Conservation (phyloP, 1,284 basidiomycete genomes). For the Fomitiporia mediterranea region DNA sequence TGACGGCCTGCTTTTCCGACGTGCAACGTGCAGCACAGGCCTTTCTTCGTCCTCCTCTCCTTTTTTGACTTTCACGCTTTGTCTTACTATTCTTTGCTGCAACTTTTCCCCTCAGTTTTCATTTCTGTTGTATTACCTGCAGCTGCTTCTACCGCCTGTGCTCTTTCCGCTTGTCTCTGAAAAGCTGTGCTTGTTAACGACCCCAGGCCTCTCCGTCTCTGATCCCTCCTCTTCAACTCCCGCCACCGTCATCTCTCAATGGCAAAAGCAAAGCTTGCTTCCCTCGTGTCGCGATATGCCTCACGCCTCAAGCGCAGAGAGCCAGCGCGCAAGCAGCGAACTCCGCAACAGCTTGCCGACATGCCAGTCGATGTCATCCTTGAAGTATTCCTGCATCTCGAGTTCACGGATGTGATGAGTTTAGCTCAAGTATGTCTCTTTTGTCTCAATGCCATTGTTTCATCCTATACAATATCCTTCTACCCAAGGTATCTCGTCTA, state of each 20-base stretch:
- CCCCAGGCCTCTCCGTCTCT: too few species aligned
- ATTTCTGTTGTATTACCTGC: background rate
- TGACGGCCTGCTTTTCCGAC: background rate
- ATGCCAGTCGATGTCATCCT: constrained; percentile 13
- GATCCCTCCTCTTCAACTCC: background rate
- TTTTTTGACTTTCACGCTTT: too few species aligned
- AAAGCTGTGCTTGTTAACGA: background rate
- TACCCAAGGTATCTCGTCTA: constrained; percentile 10
- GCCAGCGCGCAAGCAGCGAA: background rate
- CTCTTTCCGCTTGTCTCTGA: background rate
- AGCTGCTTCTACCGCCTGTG: background rate
- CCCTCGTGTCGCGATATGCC: background rate
- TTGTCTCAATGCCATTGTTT: background rate
- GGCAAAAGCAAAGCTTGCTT: background rate
- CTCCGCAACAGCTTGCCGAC: constrained; percentile 1
- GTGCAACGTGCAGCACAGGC: too few species aligned
- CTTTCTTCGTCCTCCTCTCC: too few species aligned
- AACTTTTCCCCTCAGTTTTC: background rate
- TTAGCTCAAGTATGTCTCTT: constrained; percentile 9
- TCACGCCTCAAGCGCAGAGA: background rate
- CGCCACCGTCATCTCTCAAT: background rate
- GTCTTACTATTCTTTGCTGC: background rate
- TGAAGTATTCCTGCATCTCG: constrained; percentile 14
- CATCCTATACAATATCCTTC: background rate
- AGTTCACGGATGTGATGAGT: constrained; percentile 14